These are phyloP conservation scores for Pulveroboletus sp. DNA, from an alignment of 768 basidiomycete genomes.

Conservation along the genomic window DNA sequence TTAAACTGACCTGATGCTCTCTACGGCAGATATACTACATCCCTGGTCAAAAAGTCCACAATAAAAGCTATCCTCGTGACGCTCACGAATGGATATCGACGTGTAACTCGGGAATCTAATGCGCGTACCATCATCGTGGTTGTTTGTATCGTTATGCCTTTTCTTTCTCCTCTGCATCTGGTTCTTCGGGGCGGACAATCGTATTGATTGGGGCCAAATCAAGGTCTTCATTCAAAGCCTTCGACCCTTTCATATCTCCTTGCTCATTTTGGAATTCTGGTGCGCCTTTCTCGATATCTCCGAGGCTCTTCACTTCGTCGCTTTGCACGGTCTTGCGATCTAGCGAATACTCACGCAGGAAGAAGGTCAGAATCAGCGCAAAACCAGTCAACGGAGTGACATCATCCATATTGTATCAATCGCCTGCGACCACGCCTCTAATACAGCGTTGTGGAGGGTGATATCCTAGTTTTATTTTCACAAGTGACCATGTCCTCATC, in stretches of 20 bases:
- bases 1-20: neutral
- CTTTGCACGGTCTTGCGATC: constrained; percentile 45
- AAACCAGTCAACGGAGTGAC: constrained; percentile 53
- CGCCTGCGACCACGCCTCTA: constrained; percentile 62
- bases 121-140: neutral
- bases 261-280: neutral
- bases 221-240: neutral
- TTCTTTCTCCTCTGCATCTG: neutral
- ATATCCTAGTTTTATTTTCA: constrained; percentile 39
- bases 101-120: neutral
- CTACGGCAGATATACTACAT: neutral
- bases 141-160: neutral
- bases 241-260: too few relatives aligned
- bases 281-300: constrained; percentile 29
- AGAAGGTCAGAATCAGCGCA: constrained; percentile 47
- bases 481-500: neutral
- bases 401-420: constrained; percentile 64
- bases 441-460: constrained; percentile 42
- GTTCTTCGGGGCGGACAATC: neutral
- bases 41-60: too few relatives aligned
- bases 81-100: neutral
- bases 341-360: constrained; percentile 58
- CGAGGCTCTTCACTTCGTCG: constrained; percentile 20
- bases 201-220: neutral
- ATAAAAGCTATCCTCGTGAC: neutral